phyloP scores from a whole-genome alignment of 257 asterid genomes.

The Agastache rugosa region DNA sequence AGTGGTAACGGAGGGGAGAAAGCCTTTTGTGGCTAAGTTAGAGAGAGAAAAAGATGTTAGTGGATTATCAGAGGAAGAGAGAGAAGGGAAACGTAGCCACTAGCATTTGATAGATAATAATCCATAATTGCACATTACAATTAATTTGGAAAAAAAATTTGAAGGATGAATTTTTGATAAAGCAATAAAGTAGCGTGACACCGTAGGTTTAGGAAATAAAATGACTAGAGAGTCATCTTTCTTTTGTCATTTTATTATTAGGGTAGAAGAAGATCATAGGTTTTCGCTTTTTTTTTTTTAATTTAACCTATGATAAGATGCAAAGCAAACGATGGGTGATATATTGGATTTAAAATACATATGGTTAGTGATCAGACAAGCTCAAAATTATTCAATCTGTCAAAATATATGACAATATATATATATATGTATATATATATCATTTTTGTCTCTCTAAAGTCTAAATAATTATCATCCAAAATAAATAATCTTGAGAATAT shows the following conservation, averaged over 20 bases:
- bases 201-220: slow-evolving; percentile 8
- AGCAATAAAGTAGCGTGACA: slow-evolving; percentile 28
- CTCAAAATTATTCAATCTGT: too few species aligned
- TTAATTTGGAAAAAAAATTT: neutral
- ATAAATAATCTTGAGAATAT: neutral
- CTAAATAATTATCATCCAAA: too few species aligned
- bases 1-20: slow-evolving; percentile 26
- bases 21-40: slow-evolving; percentile 50
- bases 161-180: slow-evolving; percentile 19
- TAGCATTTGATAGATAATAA: slow-evolving; percentile 31
- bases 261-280: neutral
- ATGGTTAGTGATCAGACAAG: too few species aligned
- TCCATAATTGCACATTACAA: neutral
- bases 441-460: too few species aligned
- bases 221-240: slow-evolving; percentile 32
- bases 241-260: neutral
- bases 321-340: neutral
- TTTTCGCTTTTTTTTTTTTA: neutral
- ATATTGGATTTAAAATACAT: neutral
- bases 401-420: too few species aligned
- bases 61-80: slow-evolving; percentile 37
- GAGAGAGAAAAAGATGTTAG: slow-evolving; percentile 47
- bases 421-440: too few species aligned
- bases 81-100: slow-evolving; percentile 25
- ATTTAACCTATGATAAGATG: neutral